Conservation (phyloP, 2,329 filamentous ascomycete genomes). For the Hymenoscyphus scutula region DNA sequence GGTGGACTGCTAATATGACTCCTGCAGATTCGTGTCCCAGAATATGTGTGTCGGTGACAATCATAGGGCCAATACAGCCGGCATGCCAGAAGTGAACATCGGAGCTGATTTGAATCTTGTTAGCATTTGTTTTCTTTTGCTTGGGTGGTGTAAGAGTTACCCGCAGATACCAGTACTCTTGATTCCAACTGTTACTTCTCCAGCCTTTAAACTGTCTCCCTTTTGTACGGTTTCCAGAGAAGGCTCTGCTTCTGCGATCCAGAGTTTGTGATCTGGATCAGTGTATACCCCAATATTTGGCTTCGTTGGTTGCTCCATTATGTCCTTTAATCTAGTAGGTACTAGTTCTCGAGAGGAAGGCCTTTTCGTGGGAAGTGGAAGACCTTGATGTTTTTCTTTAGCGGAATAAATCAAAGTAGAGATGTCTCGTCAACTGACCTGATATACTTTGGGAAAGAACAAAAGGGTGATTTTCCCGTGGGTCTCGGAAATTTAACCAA, state of each 20-base stretch:
- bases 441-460: neutral
- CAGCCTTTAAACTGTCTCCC: slow-evolving; percentile 67
- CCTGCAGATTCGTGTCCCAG: slow-evolving; percentile 93
- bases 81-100: slow-evolving; percentile 98
- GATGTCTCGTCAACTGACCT: neutral
- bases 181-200: slow-evolving; percentile 84
- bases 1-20: slow-evolving; percentile 75
- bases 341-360: neutral
- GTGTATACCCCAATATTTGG: slow-evolving; percentile 95
- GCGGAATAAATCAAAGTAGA: neutral
- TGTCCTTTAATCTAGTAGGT: slow-evolving; percentile 7
- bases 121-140: slow-evolving; percentile 11
- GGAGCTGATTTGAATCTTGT: slow-evolving; percentile 59
- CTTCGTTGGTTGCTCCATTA: slow-evolving; percentile 51
- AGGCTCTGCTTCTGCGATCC: slow-evolving; percentile 78
- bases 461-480: neutral
- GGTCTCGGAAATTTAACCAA: neutral
- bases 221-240: slow-evolving; percentile 70
- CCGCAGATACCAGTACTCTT: slow-evolving; percentile 97
- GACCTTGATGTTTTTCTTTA: neutral
- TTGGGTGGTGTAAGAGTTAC: slow-evolving; percentile 45
- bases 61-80: slow-evolving; percentile 93
- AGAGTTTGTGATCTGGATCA: slow-evolving; percentile 87
- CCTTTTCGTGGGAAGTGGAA: neutral
- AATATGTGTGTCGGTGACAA: slow-evolving; percentile 84